Base-by-base conservation (phyloP, 306 rosid species). In the Vigna trinervia region DNA sequence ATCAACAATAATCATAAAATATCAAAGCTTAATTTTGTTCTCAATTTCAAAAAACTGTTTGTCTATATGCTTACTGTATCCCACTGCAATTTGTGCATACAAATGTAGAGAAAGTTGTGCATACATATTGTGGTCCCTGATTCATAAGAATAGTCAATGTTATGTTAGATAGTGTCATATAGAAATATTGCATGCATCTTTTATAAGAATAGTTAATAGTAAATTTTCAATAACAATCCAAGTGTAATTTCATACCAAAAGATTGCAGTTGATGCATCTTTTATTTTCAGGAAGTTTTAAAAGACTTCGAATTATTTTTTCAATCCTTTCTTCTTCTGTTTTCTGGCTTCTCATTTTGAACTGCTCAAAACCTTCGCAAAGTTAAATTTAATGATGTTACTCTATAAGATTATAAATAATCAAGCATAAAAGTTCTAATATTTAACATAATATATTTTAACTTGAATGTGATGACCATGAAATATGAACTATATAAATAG, bases 51-150 rank as follows among this genome's bases (percentile, higher is more conserved):
- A 26, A 26, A 26, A 26, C 28, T 2, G 3, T 26, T 26, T 26
- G 28, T 26, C 13, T 17, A 70, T 17, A 70, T 72, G 54, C 97
- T 84, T 85, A 95, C 98, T 95, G 98, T 69, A 95, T 87, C 41
- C 98, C 98, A 78, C 98, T 95, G 88, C 98, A 95, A 69, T 82
- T 92, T 81, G 93, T 92, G 84, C 98, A 92, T 58, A 92, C 88
- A 66, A 90, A 95, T 50, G 97, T 92, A 53, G 81, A 82, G 87
- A 95, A 92, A 71, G 93, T 95, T 53, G 93, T 89, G 78, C 97
- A 92, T 12, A 90, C 97, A 81, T 95, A 95, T 79, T 92, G 98
- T 26, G 98, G 97, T 60, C 97, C 99, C 99, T 95, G 81, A 82
- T 70, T 19, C 81, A 79, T 71, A 77, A 13, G 46, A 52, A 12